Percentiles rank a stretch among this genome's conserved stretches.
Evolutionary conservation across 371 early-diverging fungal genomes (phyloP).

Genomic region (Umbelopsis sp.): DNA sequence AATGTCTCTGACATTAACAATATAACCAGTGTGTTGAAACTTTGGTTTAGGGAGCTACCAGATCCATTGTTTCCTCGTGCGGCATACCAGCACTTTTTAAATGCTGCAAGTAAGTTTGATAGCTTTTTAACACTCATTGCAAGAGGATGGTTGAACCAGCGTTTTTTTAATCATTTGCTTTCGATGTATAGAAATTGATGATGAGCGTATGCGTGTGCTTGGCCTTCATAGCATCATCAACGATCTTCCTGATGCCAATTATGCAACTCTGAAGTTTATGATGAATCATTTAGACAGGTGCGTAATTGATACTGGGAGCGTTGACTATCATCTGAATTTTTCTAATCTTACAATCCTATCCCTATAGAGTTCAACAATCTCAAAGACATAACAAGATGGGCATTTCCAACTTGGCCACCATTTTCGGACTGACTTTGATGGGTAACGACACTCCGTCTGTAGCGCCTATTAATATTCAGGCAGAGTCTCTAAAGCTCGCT

Average conservation of each 20-base stretch:
- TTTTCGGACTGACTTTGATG: slow-evolving; percentile 90
- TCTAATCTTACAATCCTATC: slow-evolving; percentile 9
- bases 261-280: slow-evolving; percentile 73
- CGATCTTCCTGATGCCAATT: slow-evolving; percentile 75
- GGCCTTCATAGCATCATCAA: slow-evolving; percentile 69
- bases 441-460: slow-evolving; percentile 36
- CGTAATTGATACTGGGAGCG: slow-evolving; percentile 9
- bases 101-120: slow-evolving; percentile 63
- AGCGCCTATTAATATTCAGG: neutral
- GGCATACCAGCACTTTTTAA: slow-evolving; percentile 66
- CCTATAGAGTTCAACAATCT: slow-evolving; percentile 68
- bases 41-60: slow-evolving; percentile 91
- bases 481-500: slow-evolving; percentile 28
- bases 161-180: neutral
- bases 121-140: neutral
- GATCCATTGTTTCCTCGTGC: slow-evolving; percentile 77
- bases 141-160: neutral
- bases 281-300: slow-evolving; percentile 77
- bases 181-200: slow-evolving; percentile 51
- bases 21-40: slow-evolving; percentile 83
- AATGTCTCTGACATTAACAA: slow-evolving; percentile 75
- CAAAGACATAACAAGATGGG: slow-evolving; percentile 89
- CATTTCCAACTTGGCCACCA: slow-evolving; percentile 80
- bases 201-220: slow-evolving; percentile 62
- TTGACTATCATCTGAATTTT: neutral